A percentile compares a stretch with the other conserved stretches of the same genome.
Conservation (phyloP, 805 yeast genomes). For the Vanderwaltozyma yarrowii region DNA sequence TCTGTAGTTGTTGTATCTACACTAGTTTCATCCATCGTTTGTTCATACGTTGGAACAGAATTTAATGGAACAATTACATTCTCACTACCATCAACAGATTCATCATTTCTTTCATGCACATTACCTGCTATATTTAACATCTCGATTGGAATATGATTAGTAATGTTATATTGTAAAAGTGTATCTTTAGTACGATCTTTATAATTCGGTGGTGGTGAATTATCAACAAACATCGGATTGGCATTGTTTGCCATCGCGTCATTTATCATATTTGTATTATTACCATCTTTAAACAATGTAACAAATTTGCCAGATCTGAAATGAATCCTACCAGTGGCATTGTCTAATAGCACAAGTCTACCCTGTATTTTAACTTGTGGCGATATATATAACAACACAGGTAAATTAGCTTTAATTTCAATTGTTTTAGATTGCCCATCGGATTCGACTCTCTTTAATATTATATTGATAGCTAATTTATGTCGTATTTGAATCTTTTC, state of each 20-base stretch:
- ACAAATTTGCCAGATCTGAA: slow-evolving; percentile 31
- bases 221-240: slow-evolving; percentile 5
- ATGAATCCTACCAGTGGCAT: slow-evolving; percentile 31
- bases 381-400: slow-evolving; percentile 57
- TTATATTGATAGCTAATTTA: slow-evolving; percentile 64
- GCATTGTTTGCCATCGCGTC: slow-evolving; percentile 4
- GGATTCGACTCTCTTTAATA: slow-evolving; percentile 32
- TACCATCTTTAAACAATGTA: slow-evolving; percentile 16
- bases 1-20: neutral
- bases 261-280: neutral
- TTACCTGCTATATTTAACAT: neutral
- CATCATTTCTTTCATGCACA: neutral
- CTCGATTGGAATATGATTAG: neutral
- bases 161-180: slow-evolving; percentile 19
- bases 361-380: slow-evolving; percentile 62
- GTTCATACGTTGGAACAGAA: slow-evolving; percentile 3
- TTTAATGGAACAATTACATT: neutral
- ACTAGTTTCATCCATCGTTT: slow-evolving; percentile 2
- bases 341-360: slow-evolving; percentile 30
- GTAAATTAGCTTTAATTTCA: slow-evolving; percentile 79
- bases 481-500: slow-evolving; percentile 66
- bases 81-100: neutral
- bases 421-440: slow-evolving; percentile 51
- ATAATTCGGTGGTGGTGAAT: slow-evolving; percentile 13
- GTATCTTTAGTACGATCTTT: slow-evolving; percentile 15